Evolutionary conservation across 169 alveolate genomes (phyloP), one percentile per base, ranked within the genome.

Genomic region (Eimeria brunetti): DNA sequence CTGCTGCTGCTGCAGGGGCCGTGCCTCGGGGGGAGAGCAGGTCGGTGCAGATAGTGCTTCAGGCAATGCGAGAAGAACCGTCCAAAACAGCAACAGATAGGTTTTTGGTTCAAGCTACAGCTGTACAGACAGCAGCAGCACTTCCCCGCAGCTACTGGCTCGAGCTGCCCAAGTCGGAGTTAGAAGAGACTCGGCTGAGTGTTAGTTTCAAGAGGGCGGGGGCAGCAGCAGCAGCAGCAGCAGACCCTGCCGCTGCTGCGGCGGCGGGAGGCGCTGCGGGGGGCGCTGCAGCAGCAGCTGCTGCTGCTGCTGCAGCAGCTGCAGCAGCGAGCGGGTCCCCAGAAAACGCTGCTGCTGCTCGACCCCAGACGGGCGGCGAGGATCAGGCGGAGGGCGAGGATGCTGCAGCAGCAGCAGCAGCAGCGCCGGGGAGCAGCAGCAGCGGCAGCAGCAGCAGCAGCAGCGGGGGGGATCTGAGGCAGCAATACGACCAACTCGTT

Each of bases 141-240:
- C 95, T 96, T 36, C 85, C 97, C 30, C 85, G 96, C n/a, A 96
- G 94, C 67, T 89, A 94, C 88, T 96, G 97, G 97, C 96, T 89
- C 56, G 86, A 90, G 6, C 94, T 96, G 22, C 92, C 64, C 49
- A 90, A 95, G 80, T 95, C 90, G 38, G 86, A 85, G 33, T 58
- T 96, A 16, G 95, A 94, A 53, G 97, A 96, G 60, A 95, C 89
- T 64, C 91, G 97, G 58, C 94, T 96, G 46, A 67, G 94, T 20
- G 97, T 96, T 30, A 91, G 89, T 30, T 96, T 94, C 80, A 91
- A 89, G 60, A 67, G 88, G 56, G 46, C 84, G 22, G 46, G 30
- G 4, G 80, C 67, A 27, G 33, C 75, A 11, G 49, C 60, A 18
- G 75, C 60, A 62, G 94, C 88, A 46, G n/a, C n/a, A n/a, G n/a